Percentiles rank a stretch among this genome's conserved stretches.
phyloP scores from a whole-genome alignment of 768 basidiomycete genomes.

The Podaxis pistillaris region DNA sequence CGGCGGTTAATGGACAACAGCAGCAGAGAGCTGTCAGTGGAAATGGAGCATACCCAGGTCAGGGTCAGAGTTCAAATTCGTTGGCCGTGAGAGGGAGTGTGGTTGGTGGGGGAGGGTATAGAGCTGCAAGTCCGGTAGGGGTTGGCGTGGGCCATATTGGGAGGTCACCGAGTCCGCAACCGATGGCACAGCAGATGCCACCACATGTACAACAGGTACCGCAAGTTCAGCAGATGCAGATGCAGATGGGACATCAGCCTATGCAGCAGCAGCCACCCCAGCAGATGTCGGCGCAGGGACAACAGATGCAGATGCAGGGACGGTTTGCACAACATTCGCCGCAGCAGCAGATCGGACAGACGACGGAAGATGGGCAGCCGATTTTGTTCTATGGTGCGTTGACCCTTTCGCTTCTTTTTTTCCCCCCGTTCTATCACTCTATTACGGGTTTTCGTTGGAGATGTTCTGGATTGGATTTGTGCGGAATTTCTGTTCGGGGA shows the following conservation, averaged over 20 bases:
- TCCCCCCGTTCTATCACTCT: no score
- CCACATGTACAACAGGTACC: slow-evolving; percentile 44
- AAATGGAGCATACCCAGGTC: slow-evolving; percentile 26
- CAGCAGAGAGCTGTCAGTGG: slow-evolving; percentile 1
- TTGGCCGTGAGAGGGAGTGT: neutral
- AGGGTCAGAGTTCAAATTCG: slow-evolving; percentile 24
- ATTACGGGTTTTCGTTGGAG: neutral
- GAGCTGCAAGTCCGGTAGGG: slow-evolving; percentile 25
- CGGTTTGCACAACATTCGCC: slow-evolving; percentile 14
- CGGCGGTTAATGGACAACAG: slow-evolving; percentile 4
- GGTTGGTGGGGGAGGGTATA: slow-evolving; percentile 6
- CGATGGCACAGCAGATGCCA: neutral
- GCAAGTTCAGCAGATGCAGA: slow-evolving; percentile 3
- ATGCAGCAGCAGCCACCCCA: neutral
- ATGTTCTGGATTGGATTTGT: neutral
- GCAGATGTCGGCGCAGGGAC: slow-evolving; percentile 2
- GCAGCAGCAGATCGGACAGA: slow-evolving; percentile 47
- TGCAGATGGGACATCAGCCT: neutral
- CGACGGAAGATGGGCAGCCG: slow-evolving; percentile 77
- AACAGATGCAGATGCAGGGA: neutral
- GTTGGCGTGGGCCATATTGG: slow-evolving; percentile 19
- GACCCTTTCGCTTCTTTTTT: neutral
- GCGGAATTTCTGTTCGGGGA: neutral
- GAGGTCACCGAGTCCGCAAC: slow-evolving; percentile 33
- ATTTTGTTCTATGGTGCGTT: slow-evolving; percentile 87